Conservation (phyloP, 257 asterid genomes). For the Gynochthodes officinalis region DNA sequence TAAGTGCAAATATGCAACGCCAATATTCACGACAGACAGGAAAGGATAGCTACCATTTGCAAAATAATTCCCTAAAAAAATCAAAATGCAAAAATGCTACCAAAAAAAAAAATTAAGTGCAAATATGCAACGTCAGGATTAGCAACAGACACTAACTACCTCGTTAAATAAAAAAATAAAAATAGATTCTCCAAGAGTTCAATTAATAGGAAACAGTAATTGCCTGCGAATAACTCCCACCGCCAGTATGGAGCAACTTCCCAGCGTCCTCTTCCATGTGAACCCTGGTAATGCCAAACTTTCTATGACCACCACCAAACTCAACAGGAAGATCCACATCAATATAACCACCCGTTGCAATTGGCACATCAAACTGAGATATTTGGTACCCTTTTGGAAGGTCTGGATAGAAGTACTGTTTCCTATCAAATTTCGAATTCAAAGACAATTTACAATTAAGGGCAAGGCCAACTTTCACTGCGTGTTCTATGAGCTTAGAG, state of each 20-base stretch:
- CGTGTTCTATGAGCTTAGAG: constrained; percentile 82
- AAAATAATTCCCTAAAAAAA: neutral
- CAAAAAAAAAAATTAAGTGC: neutral
- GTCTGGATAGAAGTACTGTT: constrained; percentile 93
- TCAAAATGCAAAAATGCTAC: neutral
- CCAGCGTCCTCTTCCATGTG: constrained; percentile 99
- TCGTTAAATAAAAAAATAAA: neutral
- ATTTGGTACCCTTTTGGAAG: constrained; percentile 98
- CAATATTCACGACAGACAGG: neutral
- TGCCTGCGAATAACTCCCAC: constrained; percentile 75
- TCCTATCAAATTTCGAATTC: constrained; percentile 86
- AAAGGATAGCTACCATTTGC: neutral
- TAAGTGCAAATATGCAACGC: neutral
- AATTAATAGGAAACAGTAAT: constrained; percentile 10
- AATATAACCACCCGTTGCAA: constrained; percentile 67
- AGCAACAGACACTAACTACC: constrained; percentile 3
- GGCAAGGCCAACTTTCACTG: constrained; percentile 81
- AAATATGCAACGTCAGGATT: neutral
- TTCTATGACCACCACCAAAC: constrained; percentile 93
- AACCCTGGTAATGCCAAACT: constrained; percentile 89
- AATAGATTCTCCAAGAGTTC: neutral
- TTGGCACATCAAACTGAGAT: constrained; percentile 91
- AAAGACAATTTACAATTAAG: constrained; percentile 70
- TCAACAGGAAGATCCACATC: constrained; percentile 95
- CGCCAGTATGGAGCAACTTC: constrained; percentile 81